Evolutionary conservation across 805 yeast species (phyloP), one percentile per base, ranked within the genome.

Genomic region (Starmerella roubikii): DNA sequence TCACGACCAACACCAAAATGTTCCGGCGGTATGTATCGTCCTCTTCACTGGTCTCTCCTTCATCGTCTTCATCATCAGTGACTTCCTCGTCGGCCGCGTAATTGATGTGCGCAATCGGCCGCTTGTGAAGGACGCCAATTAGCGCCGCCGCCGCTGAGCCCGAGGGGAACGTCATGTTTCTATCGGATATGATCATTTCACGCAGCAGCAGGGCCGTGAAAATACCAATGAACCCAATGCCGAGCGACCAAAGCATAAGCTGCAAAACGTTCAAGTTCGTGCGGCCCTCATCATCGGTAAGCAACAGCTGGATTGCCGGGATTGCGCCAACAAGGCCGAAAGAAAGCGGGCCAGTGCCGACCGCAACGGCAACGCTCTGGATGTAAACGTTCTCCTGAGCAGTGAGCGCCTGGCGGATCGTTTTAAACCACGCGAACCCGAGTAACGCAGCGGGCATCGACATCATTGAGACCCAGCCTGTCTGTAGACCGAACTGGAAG

Each of bases 391-490:
- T 88, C 54, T 91, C 97, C n/a, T 83, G 94, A 47, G 84, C 95
- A 0, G 91, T 72, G 18, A 55, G 46, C 23, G 47, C 44, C 12
- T 36, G 36, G 19, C 66, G 64, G 2, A 78, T 50, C 3, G 73
- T 61, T 50, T 76, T 82, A 64, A 86, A 88, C 16, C 80, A 63
- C 0, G 95, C 79, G 56, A 75, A 86, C 0, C 93, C 95, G 20
- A 88, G 60, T 37, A 88, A 59, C 0, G 97, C 95, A 4, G 94
- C 78, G 0, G 98, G 97, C 39, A 88, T 64, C 18, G 94, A 81
- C 98, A 88, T 91, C 98, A 88, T 88, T 10, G 95, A 84, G 5
- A 91, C 95, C 98, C 98, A 88, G 2, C 98, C 98, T 0, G 96
- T 88, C 55, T 88, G 98, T 17, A 88, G 64, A 1, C 97, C 98